These are phyloP conservation scores for Sambucus nigra DNA, from an alignment of 129 eudicot genomes.

Conservation along the genomic window DNA sequence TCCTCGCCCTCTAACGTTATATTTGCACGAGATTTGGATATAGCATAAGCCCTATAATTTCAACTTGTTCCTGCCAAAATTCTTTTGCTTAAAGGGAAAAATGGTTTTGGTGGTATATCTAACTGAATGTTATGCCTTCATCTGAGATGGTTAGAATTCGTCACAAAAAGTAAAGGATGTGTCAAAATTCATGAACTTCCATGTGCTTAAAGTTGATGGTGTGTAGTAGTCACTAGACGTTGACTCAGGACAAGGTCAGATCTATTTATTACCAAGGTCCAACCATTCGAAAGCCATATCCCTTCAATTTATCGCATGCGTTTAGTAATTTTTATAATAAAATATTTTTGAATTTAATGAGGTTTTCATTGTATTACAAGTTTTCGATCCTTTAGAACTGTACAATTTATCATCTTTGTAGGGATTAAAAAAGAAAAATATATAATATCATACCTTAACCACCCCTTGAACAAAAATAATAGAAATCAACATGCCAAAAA, in stretches of 20 bases:
- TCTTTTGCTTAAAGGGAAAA: no score
- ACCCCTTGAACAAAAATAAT: constrained; percentile 92
- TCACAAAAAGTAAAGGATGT: constrained; percentile 86
- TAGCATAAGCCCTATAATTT: no score
- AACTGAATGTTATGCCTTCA: constrained; percentile 12
- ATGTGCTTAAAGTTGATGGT: constrained; percentile 54
- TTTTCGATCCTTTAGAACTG: background rate
- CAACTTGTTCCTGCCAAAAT: no score
- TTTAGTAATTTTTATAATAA: background rate
- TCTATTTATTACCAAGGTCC: background rate
- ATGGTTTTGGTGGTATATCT: constrained; percentile 13
- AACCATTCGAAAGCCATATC: background rate
- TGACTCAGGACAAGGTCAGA: constrained; percentile 79
- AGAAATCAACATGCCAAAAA: constrained; percentile 85
- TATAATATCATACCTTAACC: constrained; percentile 34
- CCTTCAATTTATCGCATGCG: background rate
- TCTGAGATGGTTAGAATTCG: constrained; percentile 51
- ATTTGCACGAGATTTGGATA: no score
- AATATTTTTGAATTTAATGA: background rate
- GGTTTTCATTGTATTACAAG: background rate
- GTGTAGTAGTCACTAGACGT: constrained; percentile 81
- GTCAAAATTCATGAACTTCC: constrained; percentile 67
- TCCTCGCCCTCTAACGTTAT: no score
- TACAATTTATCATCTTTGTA: background rate
- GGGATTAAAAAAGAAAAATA: background rate